Evolutionary conservation across 208 protist genomes (phyloP).

Genomic region (Entamoeba dispar): DNA sequence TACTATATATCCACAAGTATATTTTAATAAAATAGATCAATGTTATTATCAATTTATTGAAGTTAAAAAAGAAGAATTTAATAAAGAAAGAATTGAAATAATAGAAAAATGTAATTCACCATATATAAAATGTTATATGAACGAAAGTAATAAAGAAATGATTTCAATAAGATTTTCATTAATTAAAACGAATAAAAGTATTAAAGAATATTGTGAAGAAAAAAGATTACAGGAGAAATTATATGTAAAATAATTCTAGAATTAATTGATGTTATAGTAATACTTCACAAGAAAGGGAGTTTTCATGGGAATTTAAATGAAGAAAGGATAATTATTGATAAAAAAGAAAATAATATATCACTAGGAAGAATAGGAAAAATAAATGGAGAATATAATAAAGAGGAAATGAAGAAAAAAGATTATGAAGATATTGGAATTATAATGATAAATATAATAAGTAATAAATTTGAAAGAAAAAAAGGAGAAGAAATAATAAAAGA

Average conservation of each 20-base stretch:
- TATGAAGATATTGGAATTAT: background rate
- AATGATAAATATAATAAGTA: background rate
- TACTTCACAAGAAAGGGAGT: background rate
- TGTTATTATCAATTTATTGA: background rate
- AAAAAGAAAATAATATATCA: background rate
- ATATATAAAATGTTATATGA: background rate
- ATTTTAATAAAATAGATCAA: background rate
- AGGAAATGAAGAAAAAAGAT: background rate
- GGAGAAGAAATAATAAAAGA: background rate
- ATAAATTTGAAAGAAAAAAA: background rate
- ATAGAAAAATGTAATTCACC: background rate
- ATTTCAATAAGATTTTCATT: background rate
- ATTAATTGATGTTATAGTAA: background rate
- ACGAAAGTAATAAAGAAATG: background rate
- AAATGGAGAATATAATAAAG: background rate
- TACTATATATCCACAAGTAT: background rate
- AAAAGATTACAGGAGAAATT: background rate
- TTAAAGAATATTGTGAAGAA: background rate
- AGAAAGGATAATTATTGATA: background rate
- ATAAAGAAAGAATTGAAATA: background rate
- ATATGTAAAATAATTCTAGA: background rate
- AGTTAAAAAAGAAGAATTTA: background rate
- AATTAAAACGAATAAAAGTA: background rate
- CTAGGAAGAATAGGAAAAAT: background rate
- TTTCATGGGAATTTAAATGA: background rate